Evolutionary conservation across 1,284 basidiomycete genomes (phyloP), one percentile per base, ranked within the genome.

Genomic region (Trametes sp.): DNA sequence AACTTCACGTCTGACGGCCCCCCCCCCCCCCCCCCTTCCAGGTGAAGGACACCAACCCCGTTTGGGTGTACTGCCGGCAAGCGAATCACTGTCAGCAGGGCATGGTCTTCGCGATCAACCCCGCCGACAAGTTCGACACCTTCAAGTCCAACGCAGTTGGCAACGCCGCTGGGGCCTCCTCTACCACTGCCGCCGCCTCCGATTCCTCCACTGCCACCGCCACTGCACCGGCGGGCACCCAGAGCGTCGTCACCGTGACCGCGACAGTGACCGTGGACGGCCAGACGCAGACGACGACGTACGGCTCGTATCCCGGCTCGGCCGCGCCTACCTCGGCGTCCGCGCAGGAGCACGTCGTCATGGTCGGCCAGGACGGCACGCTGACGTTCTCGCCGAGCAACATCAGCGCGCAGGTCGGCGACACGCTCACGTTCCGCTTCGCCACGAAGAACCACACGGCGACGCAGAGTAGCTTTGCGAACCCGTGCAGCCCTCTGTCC

Each of bases 81-180:
- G 69, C 70, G 13, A 70, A 71, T 38, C 80, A 82, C 69, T 88
- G 87, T 56, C 73, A 78, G 65, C 76, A 81, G 62, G 87, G 87
- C 16, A 88, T 88, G 87, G 85, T 88, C 29, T 88, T 88, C 72
- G 85, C 86, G 21, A 76, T 88, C 66, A 88, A 88, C 73, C 84
- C 85, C 2, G 84, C 81, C 13, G 72, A 77, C 72, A 78, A 84
- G 33, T 82, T 87, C 66, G 73, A 76, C 23, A 78, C 81, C 4
- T 88, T 87, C 81, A 78, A 84, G 68, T 77, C 81, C 23, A 79
- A 78, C 26, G 85, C 86, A 9, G 80, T 77, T 45, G 82, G 78
- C 28, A 72, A 68, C 54, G 63, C 66, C 28, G 63, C 70, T 19
- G 41, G 67, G 0, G 54, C 73, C 33, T 50, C 77, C n/a, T 55